These are phyloP conservation scores for Suillus lakei DNA, from an alignment of 768 basidiomycete genomes.

Conservation along the genomic window DNA sequence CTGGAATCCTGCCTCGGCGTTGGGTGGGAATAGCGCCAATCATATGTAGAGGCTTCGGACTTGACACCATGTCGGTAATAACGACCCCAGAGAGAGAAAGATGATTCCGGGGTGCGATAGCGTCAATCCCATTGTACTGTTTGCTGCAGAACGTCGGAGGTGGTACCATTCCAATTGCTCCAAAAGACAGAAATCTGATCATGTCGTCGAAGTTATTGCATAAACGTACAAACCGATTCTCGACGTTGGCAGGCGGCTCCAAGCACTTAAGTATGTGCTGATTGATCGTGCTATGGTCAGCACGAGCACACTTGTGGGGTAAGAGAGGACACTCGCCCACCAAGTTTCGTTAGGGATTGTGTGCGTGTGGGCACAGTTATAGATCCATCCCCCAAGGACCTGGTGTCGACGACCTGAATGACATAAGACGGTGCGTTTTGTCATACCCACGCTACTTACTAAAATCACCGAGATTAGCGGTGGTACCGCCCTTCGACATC, in stretches of 20 bases:
- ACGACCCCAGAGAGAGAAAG: constrained; percentile 26
- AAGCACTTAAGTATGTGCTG: constrained; percentile 13
- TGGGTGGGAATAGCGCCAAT: constrained; percentile 11
- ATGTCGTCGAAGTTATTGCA: constrained; percentile 36
- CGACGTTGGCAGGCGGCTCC: constrained; percentile 23
- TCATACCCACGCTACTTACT: constrained; percentile 5
- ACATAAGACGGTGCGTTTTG: neutral
- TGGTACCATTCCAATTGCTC: constrained; percentile 22
- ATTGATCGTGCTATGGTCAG: neutral
- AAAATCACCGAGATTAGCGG: constrained; percentile 14
- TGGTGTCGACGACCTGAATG: constrained; percentile 22
- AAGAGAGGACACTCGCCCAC: constrained; percentile 29
- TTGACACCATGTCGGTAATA: constrained; percentile 24
- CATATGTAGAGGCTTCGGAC: neutral
- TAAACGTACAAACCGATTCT: constrained; percentile 35
- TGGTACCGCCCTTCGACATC: constrained; percentile 13
- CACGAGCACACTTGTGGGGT: neutral
- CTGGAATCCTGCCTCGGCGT: constrained; percentile 16
- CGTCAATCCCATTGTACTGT: neutral
- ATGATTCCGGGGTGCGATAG: constrained; percentile 18
- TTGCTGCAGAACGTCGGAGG: constrained; percentile 24
- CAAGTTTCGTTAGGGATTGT: constrained; percentile 35
- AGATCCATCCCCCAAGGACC: constrained; percentile 38
- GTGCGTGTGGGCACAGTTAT: constrained; percentile 23
- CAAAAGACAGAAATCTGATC: constrained; percentile 34